These are phyloP conservation scores for Fusarium udum DNA, from an alignment of 2,329 filamentous ascomycete genomes.

Conservation along the genomic window DNA sequence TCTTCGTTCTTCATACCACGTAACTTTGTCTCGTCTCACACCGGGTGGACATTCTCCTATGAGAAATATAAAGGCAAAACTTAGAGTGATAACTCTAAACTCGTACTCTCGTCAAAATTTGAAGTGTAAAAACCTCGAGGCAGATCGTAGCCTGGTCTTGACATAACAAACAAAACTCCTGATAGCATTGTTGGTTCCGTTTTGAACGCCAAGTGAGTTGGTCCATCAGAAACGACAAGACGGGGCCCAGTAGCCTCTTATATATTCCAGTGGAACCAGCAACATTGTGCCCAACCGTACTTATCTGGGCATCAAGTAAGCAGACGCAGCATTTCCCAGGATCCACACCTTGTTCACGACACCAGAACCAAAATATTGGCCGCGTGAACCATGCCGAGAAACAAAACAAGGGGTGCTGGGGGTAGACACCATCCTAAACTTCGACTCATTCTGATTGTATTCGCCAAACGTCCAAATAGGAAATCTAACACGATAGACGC, in stretches of 20 bases:
- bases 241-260: conserved; percentile 23
- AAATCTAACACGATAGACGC: neutral
- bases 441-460: conserved; percentile 23
- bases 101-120: neutral
- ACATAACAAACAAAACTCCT: neutral
- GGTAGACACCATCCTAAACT: conserved; percentile 18
- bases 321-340: conserved; percentile 1
- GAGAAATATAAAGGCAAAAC: neutral
- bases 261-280: conserved; percentile 16
- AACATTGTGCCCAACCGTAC: neutral
- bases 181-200: neutral
- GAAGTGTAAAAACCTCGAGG: neutral
- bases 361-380: conserved; percentile 10
- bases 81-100: neutral
- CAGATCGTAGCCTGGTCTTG: neutral
- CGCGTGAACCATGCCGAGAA: conserved; percentile 28
- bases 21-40: neutral
- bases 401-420: conserved; percentile 10
- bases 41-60: neutral
- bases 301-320: conserved; percentile 12
- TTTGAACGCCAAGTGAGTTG: neutral
- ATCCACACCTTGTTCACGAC: conserved; percentile 27
- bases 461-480: neutral
- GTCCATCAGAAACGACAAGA: neutral
- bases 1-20: conserved; percentile 1